Evolutionary conservation across 2,329 filamentous ascomycete species (phyloP).

Genomic region (Purpureocillium lavendulum): DNA sequence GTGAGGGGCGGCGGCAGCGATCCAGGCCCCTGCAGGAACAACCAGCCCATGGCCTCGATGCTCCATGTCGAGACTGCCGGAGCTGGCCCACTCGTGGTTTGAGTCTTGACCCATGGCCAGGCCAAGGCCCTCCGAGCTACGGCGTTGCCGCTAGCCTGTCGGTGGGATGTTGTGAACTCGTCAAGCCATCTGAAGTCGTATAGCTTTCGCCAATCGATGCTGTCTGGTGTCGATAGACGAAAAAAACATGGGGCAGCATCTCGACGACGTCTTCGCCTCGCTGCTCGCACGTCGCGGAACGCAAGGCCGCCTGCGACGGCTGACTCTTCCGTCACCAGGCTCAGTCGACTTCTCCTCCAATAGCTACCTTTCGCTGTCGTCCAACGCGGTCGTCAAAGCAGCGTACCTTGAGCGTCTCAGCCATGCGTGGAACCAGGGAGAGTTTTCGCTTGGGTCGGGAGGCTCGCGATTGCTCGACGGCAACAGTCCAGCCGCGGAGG

Average conservation of each 20-base stretch:
- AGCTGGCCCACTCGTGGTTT: too few relatives aligned
- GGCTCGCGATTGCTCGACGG: slow-evolving; percentile 47
- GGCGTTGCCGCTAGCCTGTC: too few relatives aligned
- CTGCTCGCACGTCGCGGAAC: slow-evolving; percentile 19
- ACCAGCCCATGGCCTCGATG: too few relatives aligned
- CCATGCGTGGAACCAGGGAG: slow-evolving; percentile 2
- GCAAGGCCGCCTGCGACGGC: slow-evolving; percentile 30
- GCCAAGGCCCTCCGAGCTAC: too few relatives aligned
- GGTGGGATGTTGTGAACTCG: too few relatives aligned
- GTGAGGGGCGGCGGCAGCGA: too few relatives aligned
- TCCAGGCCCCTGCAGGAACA: too few relatives aligned
- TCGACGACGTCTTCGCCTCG: slow-evolving; percentile 19
- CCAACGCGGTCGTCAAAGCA: slow-evolving; percentile 40
- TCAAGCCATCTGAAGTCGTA: too few relatives aligned
- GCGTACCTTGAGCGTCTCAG: slow-evolving; percentile 47
- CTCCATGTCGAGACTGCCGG: too few relatives aligned
- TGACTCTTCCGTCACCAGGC: slow-evolving; percentile 53
- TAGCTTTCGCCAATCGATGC: too few relatives aligned
- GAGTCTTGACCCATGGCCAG: too few relatives aligned
- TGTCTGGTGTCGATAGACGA: too few relatives aligned
- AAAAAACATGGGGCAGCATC: not conserved
- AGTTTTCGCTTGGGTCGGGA: slow-evolving; percentile 33
- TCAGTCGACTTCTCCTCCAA: slow-evolving; percentile 74
- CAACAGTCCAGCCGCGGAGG: slow-evolving; percentile 35
- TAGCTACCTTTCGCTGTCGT: slow-evolving; percentile 69